Evolutionary conservation across 108 stramenopile species (phyloP), one percentile per base, ranked within the genome.

Genomic region (Conticribra weissflogii): DNA sequence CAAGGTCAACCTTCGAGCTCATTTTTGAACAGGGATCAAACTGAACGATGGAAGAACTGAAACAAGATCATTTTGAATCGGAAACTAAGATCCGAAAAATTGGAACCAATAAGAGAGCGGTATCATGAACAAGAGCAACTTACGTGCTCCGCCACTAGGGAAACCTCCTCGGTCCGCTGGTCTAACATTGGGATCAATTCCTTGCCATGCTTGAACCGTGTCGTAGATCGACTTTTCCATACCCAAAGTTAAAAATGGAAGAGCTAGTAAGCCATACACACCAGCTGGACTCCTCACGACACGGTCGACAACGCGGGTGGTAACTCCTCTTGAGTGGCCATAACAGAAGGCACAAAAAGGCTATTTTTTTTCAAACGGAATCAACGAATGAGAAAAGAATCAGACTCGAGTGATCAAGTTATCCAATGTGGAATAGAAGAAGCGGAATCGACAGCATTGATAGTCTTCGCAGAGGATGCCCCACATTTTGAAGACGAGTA

Each of bases 161-260:
- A 93, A 93, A 0, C 88, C 92, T 12, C 92, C 89, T 54, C 92
- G 80, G 76, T 89, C 92, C 18, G 52, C 64, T 14, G 89, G 92
- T 54, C 78, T 27, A 15, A 89, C 76, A 72, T 83, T 93, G 0
- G 92, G 92, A 70, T 94, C 80, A 32, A 91, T 81, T 0, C 93
- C 93, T 72, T 95, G 93, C 71, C 81, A 87, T 0, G 89, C 60
- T 63, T 95, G 93, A 2, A 87, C 90, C 0, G 88, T 89, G 57
- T 95, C 94, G 60, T 95, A 95, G 49, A 95, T 88, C 18, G 76
- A 78, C 62, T 95, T 95, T 67, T 95, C 94, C 89, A 92, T 91
- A 0, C 70, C 89, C 54, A 95, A 54, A 27, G 94, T 89, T 0
- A 79, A 49, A 61, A 95, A 91, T 8, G 94, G 94, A 61, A 95